These are phyloP conservation scores for Phytophthora foliorum DNA, from an alignment of 352 stramenopile species.

Conservation along the genomic window DNA sequence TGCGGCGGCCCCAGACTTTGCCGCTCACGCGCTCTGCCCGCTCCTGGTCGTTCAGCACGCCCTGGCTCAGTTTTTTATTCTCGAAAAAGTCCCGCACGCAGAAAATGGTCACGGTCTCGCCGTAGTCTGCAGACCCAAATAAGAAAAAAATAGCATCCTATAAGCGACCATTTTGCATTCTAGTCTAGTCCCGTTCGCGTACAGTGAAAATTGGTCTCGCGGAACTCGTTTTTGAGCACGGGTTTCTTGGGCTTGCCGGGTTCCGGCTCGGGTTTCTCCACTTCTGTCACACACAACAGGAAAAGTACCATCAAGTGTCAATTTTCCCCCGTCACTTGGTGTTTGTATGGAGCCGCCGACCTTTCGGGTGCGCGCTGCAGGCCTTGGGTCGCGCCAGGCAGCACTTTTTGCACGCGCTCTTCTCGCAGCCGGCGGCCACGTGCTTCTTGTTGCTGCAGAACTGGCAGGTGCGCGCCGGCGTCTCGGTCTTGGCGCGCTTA, in stretches of 20 bases:
- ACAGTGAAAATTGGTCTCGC: constrained; percentile 81
- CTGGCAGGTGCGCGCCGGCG: constrained; percentile 39
- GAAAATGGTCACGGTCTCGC: constrained; percentile 84
- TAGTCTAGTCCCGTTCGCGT: constrained; percentile 19
- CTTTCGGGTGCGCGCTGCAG: constrained; percentile 56
- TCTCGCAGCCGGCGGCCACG: constrained; percentile 48
- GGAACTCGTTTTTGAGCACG: constrained; percentile 87
- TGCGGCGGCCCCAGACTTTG: constrained; percentile 41
- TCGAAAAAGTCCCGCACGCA: constrained; percentile 79
- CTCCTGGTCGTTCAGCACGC: constrained; percentile 81
- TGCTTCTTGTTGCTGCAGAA: constrained; percentile 63
- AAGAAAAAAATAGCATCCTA: constrained; percentile 6
- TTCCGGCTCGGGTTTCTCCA: constrained; percentile 33
- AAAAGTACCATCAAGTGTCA: constrained; percentile 9
- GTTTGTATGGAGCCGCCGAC: constrained; percentile 14
- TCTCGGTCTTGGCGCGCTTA: not conserved
- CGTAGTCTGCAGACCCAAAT: constrained; percentile 58
- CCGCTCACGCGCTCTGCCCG: constrained; percentile 67
- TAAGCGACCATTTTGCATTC: not conserved
- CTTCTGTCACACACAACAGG: constrained; percentile 15
- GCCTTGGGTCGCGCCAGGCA: constrained; percentile 52
- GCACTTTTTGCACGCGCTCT: constrained; percentile 78
- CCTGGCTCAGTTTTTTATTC: constrained; percentile 75
- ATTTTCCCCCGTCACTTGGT: constrained; percentile 11
- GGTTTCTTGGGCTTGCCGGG: constrained; percentile 33